Base-by-base conservation (phyloP, 306 rosid species). In the Glycine soja region DNA sequence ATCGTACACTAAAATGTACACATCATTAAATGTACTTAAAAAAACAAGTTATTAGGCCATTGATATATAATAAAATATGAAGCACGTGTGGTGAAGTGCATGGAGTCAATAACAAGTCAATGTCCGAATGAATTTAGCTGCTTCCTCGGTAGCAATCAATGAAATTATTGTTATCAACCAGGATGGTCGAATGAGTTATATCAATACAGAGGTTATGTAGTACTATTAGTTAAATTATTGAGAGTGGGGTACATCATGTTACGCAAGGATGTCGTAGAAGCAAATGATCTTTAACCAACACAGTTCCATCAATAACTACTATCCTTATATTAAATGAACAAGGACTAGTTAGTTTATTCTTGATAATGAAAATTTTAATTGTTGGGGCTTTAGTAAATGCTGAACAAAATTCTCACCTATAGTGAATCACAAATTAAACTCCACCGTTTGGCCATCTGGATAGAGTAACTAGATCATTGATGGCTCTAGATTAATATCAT, bases 171-270 rank as follows among this genome's bases (percentile, higher is more conserved):
- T 24, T 24, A 4, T 61, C 4, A 11, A 30, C 15, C 1, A 30
- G 67, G 15, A 15, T 10, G 67, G 67, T 61, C 67, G 67, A 61
- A 30, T 58, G 38, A 58, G 65, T 19, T 24, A 61, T 61, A 5
- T 61, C 8, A 9, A 4, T 5, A 30, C 42, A 61, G 65, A 30
- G 43, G 30, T 10, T 19, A 59, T 59, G 6, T 7, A 59, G 67
- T 10, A 24, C 38, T 1, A 10, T 0, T 24, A 4, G 15, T 4
- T 30, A 24, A 58, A 59, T 19, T 18, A 59, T 61, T 61, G 15
- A n/a, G n/a, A 8, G 38, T 58, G 36, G 67, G 43, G 16, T 30
- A 61, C 67, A 19, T 58, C 43, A 19, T 19, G 11, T 15, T 56
- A 15, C 5, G 46, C 30, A 54, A 5, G 30, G 6, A 18, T 19